Base-by-base conservation (phyloP, 306 rosid genomes). In the Malus sylvestris region DNA sequence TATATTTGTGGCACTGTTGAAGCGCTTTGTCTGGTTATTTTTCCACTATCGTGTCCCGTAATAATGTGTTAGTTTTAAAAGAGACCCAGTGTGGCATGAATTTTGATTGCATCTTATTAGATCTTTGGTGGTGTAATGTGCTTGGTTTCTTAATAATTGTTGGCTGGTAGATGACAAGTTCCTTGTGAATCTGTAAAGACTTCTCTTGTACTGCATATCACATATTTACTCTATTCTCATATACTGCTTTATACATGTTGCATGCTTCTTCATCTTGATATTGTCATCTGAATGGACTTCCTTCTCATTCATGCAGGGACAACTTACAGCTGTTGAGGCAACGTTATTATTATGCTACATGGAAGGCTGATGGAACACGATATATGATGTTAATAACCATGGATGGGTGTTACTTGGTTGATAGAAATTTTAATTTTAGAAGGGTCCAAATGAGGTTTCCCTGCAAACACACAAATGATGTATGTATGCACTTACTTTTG, bases 311-410 rank as follows among this genome's bases (percentile, higher is more conserved):
- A 29, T 88, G 72, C 91, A 93, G 98, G 87, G 97, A 90, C 3
- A 93, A 93, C 82, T 85, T 93, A 71, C 97, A 91, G 83, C 85
- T 93, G 79, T 83, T 93, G 82, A 84, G 95, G 81, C 98, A 93
- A 72, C 98, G 97, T 33, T 93, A 91, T 81, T 93, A 93, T 80
- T 93, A 93, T 87, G 98, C 98, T 73, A 93, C 98, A 18, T 93
- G 98, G 98, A 93, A 93, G 90, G 98, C 98, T 82, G 96, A 93
- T 78, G 98, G 98, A 81, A 93, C 98, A 32, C 85, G 98, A 81
- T 93, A 93, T 83, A 93, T 93, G 98, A 91, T 93, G 98, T 87
- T 91, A 76, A 90, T 91, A 75, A 93, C 90, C 30, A 64, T 87
- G 86, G 98, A 93, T 82, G 98, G 98, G 35, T 93, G 98, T 83